Evolutionary conservation across 352 stramenopile genomes (phyloP).

Genomic region (Globisporangium polare): DNA sequence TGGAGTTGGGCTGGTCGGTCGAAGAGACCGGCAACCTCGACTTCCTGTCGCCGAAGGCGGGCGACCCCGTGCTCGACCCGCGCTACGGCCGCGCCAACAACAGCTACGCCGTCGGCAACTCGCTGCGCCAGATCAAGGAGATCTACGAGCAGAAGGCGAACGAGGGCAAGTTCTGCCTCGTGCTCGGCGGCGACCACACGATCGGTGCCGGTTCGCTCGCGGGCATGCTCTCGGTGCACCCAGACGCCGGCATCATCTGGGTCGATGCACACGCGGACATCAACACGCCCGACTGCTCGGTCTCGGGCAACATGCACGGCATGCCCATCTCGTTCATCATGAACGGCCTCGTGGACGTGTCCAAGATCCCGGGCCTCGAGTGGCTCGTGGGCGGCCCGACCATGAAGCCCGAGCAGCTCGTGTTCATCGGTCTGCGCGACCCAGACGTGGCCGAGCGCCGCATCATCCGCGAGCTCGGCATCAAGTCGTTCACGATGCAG

Average conservation of each 20-base stretch:
- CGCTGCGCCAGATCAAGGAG: slow-evolving; percentile 69
- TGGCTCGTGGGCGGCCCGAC: slow-evolving; percentile 84
- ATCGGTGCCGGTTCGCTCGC: slow-evolving; percentile 93
- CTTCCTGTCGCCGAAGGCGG: slow-evolving; percentile 44
- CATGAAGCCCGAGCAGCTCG: slow-evolving; percentile 87
- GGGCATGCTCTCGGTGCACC: slow-evolving; percentile 87
- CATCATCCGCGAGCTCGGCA: slow-evolving; percentile 89
- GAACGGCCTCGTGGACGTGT: slow-evolving; percentile 84
- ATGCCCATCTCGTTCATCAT: slow-evolving; percentile 97
- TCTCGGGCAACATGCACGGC: slow-evolving; percentile 96
- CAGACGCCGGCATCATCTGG: slow-evolving; percentile 95
- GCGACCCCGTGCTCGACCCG: slow-evolving; percentile 64
- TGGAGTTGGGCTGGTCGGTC: slow-evolving; percentile 80
- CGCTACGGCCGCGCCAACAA: slow-evolving; percentile 73
- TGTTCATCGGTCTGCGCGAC: slow-evolving; percentile 95
- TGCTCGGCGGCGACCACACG: slow-evolving; percentile 96
- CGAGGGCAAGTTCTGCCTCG: slow-evolving; percentile 93
- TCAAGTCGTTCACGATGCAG: slow-evolving; percentile 96
- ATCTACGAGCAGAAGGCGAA: slow-evolving; percentile 85
- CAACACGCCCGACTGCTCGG: slow-evolving; percentile 92
- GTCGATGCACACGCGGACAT: slow-evolving; percentile 98
- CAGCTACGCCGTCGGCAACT: slow-evolving; percentile 87
- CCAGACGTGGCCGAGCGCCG: slow-evolving; percentile 90
- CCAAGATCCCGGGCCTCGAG: slow-evolving; percentile 91
- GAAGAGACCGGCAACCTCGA: slow-evolving; percentile 83